Base-by-base conservation (phyloP, 345 rosid species). In the Murraya koenigii region DNA sequence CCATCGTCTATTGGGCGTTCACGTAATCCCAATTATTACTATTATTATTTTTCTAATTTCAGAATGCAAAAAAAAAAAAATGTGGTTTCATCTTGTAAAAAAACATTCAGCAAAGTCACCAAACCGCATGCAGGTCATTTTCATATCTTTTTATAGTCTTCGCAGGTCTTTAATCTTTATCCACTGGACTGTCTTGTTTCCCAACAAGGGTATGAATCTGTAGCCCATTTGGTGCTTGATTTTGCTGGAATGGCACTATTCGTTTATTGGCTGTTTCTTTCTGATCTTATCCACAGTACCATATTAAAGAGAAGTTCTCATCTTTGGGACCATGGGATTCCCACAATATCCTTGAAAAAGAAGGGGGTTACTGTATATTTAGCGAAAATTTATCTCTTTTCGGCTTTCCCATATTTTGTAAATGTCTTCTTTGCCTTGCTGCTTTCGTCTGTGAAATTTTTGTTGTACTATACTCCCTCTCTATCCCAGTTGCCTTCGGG, bases 261-360 rank as follows among this genome's bases (percentile, higher is more conserved):
- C 59, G 66, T 32, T 75, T 75, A 61, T 75, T 65, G 62, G 69
- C 33, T 64, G 61, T 63, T 75, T 41, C 22, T n/a, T 56, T 39
- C 62, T 25, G 63, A 75, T 65, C 52, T 75, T 75, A 52, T 47
- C 70, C 61, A 19, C 52, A 3, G 3, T 25, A 8, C 55, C 47
- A 35, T n/a, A 56, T 35, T 35, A 10, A 0, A 13, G 15, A 23
- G 15, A 52, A 19, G 28, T 9, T 30, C 13, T 30, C 26, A 32
- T 30, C 25, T 5, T 8, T 71, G 65, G 75, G 52, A 72, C 75
- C 75, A 56, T 56, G 10, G 44, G 17, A 6, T 8, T 36, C 26
- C 15, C n/a, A 66, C 28, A 66, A 38, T 36, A 66, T 36, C 30
- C 26, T 38, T 36, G 54, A 39, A n/a, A 22, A 69, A 1, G 59